Conservation (phyloP, 495 filamentous ascomycete species). For the Aspergillus hancockii region DNA sequence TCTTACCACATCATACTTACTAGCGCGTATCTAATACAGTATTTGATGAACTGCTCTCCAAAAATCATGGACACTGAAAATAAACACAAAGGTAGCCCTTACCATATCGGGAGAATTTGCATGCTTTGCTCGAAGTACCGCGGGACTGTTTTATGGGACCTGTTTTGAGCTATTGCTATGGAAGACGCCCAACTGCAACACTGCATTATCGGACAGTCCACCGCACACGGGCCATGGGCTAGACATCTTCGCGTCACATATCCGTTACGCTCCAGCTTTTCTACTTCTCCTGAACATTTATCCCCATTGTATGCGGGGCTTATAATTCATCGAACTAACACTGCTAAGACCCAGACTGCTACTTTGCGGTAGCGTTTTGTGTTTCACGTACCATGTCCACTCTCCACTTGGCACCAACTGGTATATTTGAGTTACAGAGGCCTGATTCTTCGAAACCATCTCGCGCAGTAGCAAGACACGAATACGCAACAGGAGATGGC, state of each 20-base stretch:
- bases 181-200: neutral
- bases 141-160: neutral
- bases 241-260: neutral
- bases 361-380: neutral
- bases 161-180: neutral
- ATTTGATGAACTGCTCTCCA: too few relatives aligned
- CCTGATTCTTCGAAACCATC: constrained; percentile 18
- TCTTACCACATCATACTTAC: too few relatives aligned
- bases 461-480: constrained; percentile 10
- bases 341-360: neutral
- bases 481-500: constrained; percentile 38
- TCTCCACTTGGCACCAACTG: constrained; percentile 25
- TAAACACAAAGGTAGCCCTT: constrained; percentile 18
- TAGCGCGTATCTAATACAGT: too few relatives aligned
- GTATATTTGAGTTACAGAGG: constrained; percentile 28
- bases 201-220: neutral
- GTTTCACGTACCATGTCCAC: constrained; percentile 27
- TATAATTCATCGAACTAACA: neutral
- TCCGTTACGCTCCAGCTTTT: neutral
- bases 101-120: constrained; percentile 17
- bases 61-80: too few relatives aligned
- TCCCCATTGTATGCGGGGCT: neutral
- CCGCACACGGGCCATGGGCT: neutral
- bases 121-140: constrained; percentile 8
- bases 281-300: neutral